Evolutionary conservation across 805 yeast genomes (phyloP).

Genomic region (Saturnispora serradocipensis): DNA sequence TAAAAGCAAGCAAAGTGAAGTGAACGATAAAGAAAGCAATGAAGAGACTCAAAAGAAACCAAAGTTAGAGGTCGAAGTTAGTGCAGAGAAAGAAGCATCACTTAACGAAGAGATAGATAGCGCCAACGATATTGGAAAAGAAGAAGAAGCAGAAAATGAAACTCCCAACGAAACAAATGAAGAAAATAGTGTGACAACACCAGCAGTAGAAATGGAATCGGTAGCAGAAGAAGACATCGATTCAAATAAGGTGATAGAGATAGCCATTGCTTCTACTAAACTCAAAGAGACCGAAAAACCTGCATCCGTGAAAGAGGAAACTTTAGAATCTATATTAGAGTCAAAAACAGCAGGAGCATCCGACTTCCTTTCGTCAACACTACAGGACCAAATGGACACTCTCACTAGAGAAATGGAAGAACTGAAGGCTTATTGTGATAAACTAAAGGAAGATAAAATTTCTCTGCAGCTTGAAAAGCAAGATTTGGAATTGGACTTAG

Average conservation of each 20-base stretch:
- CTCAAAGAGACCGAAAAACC: neutral
- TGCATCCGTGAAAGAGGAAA: neutral
- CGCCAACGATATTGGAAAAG: neutral
- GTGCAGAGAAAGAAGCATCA: neutral
- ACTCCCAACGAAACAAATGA: slow-evolving; percentile 1
- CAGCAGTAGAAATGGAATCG: neutral
- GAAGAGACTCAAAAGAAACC: neutral
- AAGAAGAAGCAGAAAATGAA: neutral
- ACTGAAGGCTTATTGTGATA: slow-evolving; percentile 8
- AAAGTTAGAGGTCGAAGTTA: neutral
- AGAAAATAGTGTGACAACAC: neutral
- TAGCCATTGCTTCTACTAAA: neutral
- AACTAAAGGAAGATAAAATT: slow-evolving; percentile 17
- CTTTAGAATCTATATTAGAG: slow-evolving; percentile 8
- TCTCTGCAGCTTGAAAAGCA: slow-evolving; percentile 21
- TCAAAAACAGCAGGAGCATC: slow-evolving; percentile 15
- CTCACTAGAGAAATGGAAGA: slow-evolving; percentile 25
- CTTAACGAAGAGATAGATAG: neutral
- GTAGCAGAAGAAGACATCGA: neutral
- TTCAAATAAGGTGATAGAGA: neutral
- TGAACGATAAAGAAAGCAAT: neutral
- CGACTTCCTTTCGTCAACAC: slow-evolving; percentile 18
- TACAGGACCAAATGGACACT: slow-evolving; percentile 28
- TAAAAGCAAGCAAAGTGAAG: neutral
- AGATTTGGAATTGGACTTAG: slow-evolving; percentile 32